Evolutionary conservation across 2,329 filamentous ascomycete genomes (phyloP).

Genomic region (Aspergillus vadensis): DNA sequence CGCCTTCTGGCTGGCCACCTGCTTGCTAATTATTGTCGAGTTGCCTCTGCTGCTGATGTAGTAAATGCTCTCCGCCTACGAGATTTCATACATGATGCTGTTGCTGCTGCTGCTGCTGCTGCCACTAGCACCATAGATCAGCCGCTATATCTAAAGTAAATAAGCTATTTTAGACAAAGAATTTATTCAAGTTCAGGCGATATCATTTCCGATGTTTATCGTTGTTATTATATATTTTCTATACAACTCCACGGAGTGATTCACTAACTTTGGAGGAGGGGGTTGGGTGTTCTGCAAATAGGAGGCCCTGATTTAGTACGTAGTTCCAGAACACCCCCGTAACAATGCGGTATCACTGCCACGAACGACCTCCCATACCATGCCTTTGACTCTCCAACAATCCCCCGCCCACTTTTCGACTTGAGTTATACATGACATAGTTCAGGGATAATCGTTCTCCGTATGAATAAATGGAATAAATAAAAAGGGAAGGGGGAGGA

Average conservation of each 20-base stretch:
- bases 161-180: not conserved
- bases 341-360: slow-evolving; percentile 15
- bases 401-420: not conserved
- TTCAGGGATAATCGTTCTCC: too few species aligned
- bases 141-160: not conserved
- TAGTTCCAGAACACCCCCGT: slow-evolving; percentile 11
- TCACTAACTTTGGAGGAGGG: not conserved
- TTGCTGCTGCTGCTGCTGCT: not conserved
- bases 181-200: too few species aligned
- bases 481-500: too few species aligned
- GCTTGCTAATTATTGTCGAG: not conserved
- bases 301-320: not conserved
- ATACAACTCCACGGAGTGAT: not conserved
- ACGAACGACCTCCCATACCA: not conserved
- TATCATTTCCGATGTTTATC: too few species aligned
- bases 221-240: not conserved
- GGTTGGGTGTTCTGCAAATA: slow-evolving; percentile 11
- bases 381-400: not conserved
- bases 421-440: not conserved
- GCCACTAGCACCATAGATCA: not conserved
- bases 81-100: not conserved
- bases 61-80: not conserved
- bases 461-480: too few species aligned
- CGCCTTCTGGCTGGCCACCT: not conserved
- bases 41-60: not conserved